phyloP scores from a whole-genome alignment of 176 grass and related monocot species.

The Oryza australiensis region DNA sequence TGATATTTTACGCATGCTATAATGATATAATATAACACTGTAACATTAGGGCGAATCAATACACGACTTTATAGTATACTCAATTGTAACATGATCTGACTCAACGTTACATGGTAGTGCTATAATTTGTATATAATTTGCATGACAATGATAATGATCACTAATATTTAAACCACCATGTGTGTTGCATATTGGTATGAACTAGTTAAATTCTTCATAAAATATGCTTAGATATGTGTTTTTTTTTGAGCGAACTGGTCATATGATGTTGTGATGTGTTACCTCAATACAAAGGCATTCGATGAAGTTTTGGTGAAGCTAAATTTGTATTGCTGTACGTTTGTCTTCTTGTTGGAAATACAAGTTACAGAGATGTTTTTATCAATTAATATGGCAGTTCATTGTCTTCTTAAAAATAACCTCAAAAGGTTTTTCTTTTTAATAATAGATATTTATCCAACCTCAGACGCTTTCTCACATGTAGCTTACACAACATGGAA shows the following conservation, averaged over 20 bases:
- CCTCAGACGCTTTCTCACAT: too few species aligned
- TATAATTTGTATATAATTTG: neutral
- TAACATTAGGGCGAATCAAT: too few species aligned
- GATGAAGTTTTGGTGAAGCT: neutral
- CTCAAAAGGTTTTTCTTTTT: too few species aligned
- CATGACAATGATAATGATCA: neutral
- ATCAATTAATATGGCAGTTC: neutral
- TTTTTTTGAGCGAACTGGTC: neutral
- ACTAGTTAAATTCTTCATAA: neutral
- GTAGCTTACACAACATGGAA: too few species aligned
- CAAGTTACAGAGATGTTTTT: accelerated
- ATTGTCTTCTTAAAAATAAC: neutral
- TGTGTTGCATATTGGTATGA: neutral
- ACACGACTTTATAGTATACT: too few species aligned
- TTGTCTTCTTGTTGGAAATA: neutral
- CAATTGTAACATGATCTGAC: too few species aligned
- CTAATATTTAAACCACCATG: accelerated
- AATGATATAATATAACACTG: too few species aligned
- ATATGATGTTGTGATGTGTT: neutral
- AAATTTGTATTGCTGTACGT: neutral
- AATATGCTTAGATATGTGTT: neutral
- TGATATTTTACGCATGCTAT: too few species aligned
- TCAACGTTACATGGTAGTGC: neutral
- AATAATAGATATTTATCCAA: too few species aligned
- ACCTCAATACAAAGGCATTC: neutral